phyloP scores from a whole-genome alignment of 2,329 filamentous ascomycete species.

The Colletotrichum sp. region DNA sequence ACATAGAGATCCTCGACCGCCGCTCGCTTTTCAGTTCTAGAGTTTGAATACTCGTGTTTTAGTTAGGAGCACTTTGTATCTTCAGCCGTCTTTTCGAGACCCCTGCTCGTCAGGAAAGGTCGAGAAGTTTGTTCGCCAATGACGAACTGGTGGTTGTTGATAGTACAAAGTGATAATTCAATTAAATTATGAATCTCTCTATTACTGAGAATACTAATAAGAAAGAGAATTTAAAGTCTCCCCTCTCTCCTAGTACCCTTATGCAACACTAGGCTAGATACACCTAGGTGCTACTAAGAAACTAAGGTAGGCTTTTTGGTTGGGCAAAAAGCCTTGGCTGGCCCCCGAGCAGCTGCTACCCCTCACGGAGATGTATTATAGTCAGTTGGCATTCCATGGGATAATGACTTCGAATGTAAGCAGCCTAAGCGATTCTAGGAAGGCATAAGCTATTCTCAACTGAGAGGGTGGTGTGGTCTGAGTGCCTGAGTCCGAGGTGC shows the following conservation, averaged over 20 bases:
- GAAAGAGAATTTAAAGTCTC: background rate
- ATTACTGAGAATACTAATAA: accelerated
- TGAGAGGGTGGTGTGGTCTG: background rate
- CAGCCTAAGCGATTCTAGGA: background rate
- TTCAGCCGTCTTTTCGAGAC: background rate
- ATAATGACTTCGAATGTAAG: background rate
- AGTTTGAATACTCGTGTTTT: background rate
- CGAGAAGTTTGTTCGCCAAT: accelerated
- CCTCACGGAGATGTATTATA: background rate
- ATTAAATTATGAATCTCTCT: background rate
- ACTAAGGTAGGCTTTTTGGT: background rate
- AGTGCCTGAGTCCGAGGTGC: background rate
- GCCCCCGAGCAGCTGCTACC: background rate
- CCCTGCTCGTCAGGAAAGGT: background rate
- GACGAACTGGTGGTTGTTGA: background rate
- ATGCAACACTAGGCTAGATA: background rate
- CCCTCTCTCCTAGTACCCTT: background rate
- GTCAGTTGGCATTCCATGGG: background rate
- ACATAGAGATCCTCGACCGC: background rate
- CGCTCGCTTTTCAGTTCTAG: accelerated
- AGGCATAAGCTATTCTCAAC: background rate
- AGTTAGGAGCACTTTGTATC: background rate
- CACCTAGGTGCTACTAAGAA: background rate
- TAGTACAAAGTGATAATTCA: background rate
- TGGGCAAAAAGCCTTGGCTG: background rate